Conservation (phyloP, 2,329 filamentous ascomycete genomes). For the Achaetomium macrosporum region DNA sequence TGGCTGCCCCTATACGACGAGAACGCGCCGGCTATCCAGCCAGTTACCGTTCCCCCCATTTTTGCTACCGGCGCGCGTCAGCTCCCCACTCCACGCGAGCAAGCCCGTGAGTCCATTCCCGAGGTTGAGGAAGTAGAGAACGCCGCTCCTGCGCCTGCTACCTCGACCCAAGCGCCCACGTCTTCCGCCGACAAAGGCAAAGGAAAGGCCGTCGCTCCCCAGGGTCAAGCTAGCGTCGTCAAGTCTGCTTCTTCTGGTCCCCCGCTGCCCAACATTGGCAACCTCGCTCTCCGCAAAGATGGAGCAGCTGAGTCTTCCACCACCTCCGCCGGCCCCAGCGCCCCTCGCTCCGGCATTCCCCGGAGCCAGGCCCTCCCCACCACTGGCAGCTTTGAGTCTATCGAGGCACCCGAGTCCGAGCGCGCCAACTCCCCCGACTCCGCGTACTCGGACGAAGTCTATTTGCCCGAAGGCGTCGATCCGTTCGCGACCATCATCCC, state of each 20-base stretch:
- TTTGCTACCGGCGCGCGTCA: background rate
- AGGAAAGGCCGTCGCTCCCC: slow-evolving; percentile 1
- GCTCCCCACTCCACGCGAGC: slow-evolving; percentile 1
- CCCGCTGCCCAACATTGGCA: background rate
- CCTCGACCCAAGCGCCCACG: background rate
- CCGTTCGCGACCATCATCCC: slow-evolving; percentile 1
- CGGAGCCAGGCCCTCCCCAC: slow-evolving; percentile 8
- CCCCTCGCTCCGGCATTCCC: slow-evolving; percentile 9
- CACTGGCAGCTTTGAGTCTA: slow-evolving; percentile 6
- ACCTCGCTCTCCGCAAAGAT: background rate
- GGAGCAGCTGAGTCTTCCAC: background rate
- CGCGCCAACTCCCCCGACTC: background rate
- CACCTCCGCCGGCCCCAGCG: background rate
- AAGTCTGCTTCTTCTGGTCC: background rate
- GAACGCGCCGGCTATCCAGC: slow-evolving; percentile 1
- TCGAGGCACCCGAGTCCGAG: background rate
- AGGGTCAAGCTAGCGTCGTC: background rate
- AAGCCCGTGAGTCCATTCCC: background rate
- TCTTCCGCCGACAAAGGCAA: slow-evolving; percentile 13
- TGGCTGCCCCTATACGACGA: slow-evolving; percentile 15
- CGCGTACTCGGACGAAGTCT: slow-evolving; percentile 3
- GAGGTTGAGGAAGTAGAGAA: slow-evolving; percentile 1
- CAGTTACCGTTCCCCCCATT: background rate
- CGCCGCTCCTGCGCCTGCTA: background rate
- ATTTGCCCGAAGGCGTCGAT: background rate